phyloP scores from a whole-genome alignment of 2,329 filamentous ascomycete genomes.

The Microcera coccophila region DNA sequence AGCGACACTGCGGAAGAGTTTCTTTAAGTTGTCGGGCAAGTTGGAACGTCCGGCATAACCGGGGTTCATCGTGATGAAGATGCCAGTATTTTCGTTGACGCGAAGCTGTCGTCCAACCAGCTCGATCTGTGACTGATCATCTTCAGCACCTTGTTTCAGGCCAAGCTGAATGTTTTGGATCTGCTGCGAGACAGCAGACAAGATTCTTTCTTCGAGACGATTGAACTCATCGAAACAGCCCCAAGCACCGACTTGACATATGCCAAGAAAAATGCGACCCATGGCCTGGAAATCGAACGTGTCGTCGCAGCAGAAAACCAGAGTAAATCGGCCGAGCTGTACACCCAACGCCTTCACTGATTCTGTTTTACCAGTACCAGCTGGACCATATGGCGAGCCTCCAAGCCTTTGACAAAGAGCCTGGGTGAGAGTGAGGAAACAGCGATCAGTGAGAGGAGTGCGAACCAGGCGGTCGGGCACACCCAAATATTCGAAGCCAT shows the following conservation, averaged over 20 bases:
- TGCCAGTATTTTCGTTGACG: conserved; percentile 90
- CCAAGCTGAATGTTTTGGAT: conserved; percentile 99
- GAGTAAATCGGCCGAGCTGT: conserved; percentile 92
- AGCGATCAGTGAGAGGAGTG: conserved; percentile 94
- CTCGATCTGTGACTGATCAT: conserved; percentile 86
- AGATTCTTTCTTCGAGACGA: conserved; percentile 91
- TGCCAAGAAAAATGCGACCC: conserved; percentile 98
- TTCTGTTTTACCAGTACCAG: conserved; percentile 97
- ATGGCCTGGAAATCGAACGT: conserved; percentile 99
- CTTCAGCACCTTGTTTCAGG: conserved; percentile 76
- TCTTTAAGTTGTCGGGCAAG: conserved; percentile 97
- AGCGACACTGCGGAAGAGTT: conserved; percentile 96
- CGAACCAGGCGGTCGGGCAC: conserved; percentile 94
- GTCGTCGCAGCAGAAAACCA: conserved; percentile 99
- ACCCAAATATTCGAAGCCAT: conserved; percentile 97
- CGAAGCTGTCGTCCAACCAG: conserved; percentile 84
- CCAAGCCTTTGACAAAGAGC: conserved; percentile 91
- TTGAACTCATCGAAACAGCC: conserved; percentile 99
- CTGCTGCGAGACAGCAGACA: conserved; percentile 97
- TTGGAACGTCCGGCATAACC: conserved; percentile 98
- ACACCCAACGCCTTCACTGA: conserved; percentile 97
- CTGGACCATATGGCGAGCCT: conserved; percentile 94
- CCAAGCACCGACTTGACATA: conserved; percentile 98
- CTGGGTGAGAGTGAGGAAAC: conserved; percentile 96
- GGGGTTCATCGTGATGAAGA: conserved; percentile 99